Conservation (phyloP, 1,139 yeast species). For the Yamadazyma kanchanaburiensis region DNA sequence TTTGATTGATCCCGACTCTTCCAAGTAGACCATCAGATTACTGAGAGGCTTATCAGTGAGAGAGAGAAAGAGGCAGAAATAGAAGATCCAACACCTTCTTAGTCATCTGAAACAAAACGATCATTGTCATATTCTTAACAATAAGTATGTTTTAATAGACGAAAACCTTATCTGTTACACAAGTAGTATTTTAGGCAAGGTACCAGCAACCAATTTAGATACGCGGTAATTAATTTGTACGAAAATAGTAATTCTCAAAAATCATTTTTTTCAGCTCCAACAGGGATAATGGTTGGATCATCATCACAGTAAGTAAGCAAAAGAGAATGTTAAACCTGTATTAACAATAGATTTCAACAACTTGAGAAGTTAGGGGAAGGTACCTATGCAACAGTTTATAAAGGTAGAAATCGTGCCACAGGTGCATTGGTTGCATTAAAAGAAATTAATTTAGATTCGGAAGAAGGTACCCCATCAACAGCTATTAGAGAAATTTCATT, state of each 20-base stretch:
- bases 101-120: too few species aligned
- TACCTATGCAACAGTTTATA: slow-evolving; percentile 96
- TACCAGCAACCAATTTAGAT: too few species aligned
- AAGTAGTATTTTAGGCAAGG: too few species aligned
- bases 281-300: slow-evolving; percentile 22
- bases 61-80: too few species aligned
- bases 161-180: too few species aligned
- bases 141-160: too few species aligned
- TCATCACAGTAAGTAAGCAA: slow-evolving; percentile 27
- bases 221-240: too few species aligned
- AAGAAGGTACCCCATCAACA: slow-evolving; percentile 97
- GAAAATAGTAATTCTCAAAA: background rate
- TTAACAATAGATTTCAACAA: slow-evolving; percentile 33
- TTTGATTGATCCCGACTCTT: too few species aligned
- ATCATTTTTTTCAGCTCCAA: background rate
- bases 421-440: slow-evolving; percentile 93
- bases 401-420: slow-evolving; percentile 87
- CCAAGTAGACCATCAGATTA: too few species aligned
- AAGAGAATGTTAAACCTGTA: background rate
- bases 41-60: too few species aligned
- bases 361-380: slow-evolving; percentile 96
- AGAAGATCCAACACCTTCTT: too few species aligned
- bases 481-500: slow-evolving; percentile 95
- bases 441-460: slow-evolving; percentile 91
- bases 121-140: too few species aligned